Base-by-base conservation (phyloP, 2,329 filamentous ascomycete species). In the Aspergillus phoenicis region DNA sequence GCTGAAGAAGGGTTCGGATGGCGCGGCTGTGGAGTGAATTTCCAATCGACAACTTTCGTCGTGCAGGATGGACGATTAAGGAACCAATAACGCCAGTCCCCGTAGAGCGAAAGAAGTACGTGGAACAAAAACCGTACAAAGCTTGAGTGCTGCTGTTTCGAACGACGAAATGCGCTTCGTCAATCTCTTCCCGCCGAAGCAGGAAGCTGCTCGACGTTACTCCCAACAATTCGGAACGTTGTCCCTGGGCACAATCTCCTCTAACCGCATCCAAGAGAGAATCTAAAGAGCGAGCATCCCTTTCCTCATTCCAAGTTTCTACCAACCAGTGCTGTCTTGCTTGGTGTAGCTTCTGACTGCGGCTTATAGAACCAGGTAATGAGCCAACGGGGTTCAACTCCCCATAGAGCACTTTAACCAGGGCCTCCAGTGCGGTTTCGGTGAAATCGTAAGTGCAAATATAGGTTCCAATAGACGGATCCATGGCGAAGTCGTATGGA, bases 381-480 rank as follows among this genome's bases (percentile, higher is more conserved):
- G 80, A 78, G 13, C 86, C 86, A 6, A 80, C 81, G 0, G 86
- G 82, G 1, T 78, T 78, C 26, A 87, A 75, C 62, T 96, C 91
- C 8, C 93, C 93, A 68, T 94, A 94, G 0, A 97, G 79, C 0
- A 91, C 90, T 61, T 91, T 88, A 17, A 96, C 91, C 4, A 97
- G 80, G 1, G 93, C 91, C 62, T 90, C 88, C 79, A 97, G 86
- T 17, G 94, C 93, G 7, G 91, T 94, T 69, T 97, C 94, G 0
- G 94, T 97, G 71, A 97, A 97, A 78, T 97, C 93, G 75, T 96
- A 97, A 0, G 93, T 97, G 80, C 94, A 97, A 43, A 98, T 85
- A 70, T 97, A 97, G 1, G 93, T 97, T 5, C 91, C 91, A 43
- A 98, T 94, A 0, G 88, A 88, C 65, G 90, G 89, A 71, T 98